phyloP scores from a whole-genome alignment of 2,329 filamentous ascomycete genomes.

The Blastomyces gilchristii region DNA sequence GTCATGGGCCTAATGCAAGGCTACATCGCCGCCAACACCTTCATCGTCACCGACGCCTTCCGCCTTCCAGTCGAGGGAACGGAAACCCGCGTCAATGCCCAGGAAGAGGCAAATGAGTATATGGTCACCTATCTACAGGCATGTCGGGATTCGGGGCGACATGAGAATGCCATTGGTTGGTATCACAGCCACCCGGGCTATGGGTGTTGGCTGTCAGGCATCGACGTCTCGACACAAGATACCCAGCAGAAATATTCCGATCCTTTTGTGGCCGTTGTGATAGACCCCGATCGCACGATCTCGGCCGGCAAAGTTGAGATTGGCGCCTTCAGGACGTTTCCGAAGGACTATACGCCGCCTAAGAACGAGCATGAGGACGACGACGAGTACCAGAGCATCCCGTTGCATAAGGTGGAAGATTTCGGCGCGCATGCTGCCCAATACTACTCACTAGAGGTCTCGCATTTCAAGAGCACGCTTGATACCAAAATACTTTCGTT shows the following conservation, averaged over 20 bases:
- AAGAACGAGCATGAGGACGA: conserved; percentile 34
- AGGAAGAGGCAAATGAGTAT: conserved; percentile 94
- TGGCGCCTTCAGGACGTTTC: conserved; percentile 88
- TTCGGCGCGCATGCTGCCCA: conserved; percentile 85
- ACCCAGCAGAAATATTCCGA: conserved; percentile 79
- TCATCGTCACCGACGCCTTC: conserved; percentile 91
- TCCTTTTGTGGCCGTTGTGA: conserved; percentile 89
- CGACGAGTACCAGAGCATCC: conserved; percentile 53
- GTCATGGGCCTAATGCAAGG: conserved; percentile 98
- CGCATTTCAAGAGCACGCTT: conserved; percentile 87
- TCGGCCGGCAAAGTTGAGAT: conserved; percentile 94
- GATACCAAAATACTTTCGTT: conserved; percentile 78
- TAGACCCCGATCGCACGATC: conserved; percentile 92
- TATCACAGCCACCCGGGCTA: conserved; percentile 97
- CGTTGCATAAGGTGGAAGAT: conserved; percentile 86
- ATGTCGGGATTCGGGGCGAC: conserved; percentile 62
- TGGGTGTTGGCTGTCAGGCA: conserved; percentile 94
- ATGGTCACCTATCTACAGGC: conserved; percentile 75
- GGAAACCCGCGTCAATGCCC: conserved; percentile 95
- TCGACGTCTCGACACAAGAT: conserved; percentile 82
- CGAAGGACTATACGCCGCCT: conserved; percentile 56
- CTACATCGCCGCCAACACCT: conserved; percentile 69
- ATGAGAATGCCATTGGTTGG: conserved; percentile 94
- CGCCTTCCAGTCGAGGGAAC: conserved; percentile 91
- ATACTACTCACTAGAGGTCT: conserved; percentile 86